A percentile compares a stretch with the other conserved stretches of the same genome.
phyloP scores from a whole-genome alignment of 2,329 filamentous ascomycete genomes.

The Orbilia oligospora region DNA sequence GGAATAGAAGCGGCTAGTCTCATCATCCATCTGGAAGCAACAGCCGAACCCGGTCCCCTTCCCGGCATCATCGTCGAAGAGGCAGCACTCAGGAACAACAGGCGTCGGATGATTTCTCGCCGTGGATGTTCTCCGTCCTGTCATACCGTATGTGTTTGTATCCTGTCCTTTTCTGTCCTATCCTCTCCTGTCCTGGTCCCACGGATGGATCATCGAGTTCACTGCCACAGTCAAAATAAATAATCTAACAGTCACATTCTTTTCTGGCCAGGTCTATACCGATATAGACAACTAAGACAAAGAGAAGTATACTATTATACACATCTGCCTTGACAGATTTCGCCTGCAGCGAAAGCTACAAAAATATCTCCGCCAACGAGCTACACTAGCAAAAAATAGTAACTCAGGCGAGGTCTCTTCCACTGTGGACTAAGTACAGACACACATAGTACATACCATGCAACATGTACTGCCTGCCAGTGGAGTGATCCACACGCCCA shows the following conservation, averaged over 20 bases:
- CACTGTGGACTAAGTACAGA: too few relatives aligned
- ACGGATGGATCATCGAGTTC: conserved; percentile 17
- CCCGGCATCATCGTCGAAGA: conserved; percentile 14
- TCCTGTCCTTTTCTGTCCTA: too few relatives aligned
- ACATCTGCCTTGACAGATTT: conserved; percentile 25
- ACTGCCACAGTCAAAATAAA: conserved; percentile 35
- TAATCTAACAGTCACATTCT: background rate
- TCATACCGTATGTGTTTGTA: too few relatives aligned
- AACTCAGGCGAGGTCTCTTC: conserved; percentile 19
- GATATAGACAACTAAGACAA: background rate
- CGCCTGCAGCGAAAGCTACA: conserved; percentile 45
- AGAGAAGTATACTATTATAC: background rate
- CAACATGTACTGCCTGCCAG: conserved; percentile 13
- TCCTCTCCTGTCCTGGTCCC: too few relatives aligned
- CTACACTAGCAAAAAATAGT: conserved; percentile 39
- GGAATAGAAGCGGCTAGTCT: conserved; percentile 47
- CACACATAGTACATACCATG: background rate
- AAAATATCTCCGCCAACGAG: conserved; percentile 38
- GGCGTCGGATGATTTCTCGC: conserved; percentile 50
- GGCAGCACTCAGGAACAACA: conserved; percentile 24
- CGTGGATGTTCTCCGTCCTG: background rate
- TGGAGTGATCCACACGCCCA: conserved; percentile 54
- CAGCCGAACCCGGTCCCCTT: conserved; percentile 50
- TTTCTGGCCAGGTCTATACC: background rate
- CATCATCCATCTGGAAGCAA: conserved; percentile 42